Conservation (phyloP, 768 basidiomycete species). For the Trametes sanguinea region DNA sequence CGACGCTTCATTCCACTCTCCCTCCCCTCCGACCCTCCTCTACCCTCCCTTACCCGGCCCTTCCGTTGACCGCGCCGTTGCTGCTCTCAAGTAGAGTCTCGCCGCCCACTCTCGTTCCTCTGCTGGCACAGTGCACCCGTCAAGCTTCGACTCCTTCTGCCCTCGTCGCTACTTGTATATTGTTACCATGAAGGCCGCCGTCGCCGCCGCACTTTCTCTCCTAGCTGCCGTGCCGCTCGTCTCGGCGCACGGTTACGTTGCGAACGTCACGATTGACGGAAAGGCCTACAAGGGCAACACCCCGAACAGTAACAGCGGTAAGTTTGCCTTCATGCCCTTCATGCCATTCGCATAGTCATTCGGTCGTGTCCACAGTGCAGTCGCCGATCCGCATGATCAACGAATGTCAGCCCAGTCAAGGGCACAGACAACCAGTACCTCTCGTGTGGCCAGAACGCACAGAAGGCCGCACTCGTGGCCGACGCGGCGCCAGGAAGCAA, state of each 20-base stretch:
- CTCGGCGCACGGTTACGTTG: constrained; percentile 47
- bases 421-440: constrained; percentile 54
- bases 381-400: constrained; percentile 44
- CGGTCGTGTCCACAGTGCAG: constrained; percentile 9
- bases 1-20: neutral
- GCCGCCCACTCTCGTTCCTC: neutral
- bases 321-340: constrained; percentile 33
- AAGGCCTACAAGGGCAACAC: constrained; percentile 45
- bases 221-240: constrained; percentile 28
- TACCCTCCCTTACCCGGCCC: neutral
- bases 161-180: neutral
- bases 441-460: constrained; percentile 60
- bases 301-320: constrained; percentile 40
- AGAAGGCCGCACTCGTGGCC: constrained; percentile 48
- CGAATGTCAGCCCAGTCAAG: constrained; percentile 48
- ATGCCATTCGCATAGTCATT: neutral
- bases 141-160: neutral
- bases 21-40: neutral
- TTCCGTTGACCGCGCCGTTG: neutral
- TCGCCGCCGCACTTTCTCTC: constrained; percentile 18
- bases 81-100: constrained; percentile 1
- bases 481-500: constrained; percentile 60
- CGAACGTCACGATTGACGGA: constrained; percentile 45
- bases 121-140: constrained; percentile 4
- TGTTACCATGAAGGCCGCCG: constrained; percentile 9